Evolutionary conservation across 305 asterid species (phyloP), one percentile per base, ranked within the genome.

Genomic region (Coffea humblotiana): DNA sequence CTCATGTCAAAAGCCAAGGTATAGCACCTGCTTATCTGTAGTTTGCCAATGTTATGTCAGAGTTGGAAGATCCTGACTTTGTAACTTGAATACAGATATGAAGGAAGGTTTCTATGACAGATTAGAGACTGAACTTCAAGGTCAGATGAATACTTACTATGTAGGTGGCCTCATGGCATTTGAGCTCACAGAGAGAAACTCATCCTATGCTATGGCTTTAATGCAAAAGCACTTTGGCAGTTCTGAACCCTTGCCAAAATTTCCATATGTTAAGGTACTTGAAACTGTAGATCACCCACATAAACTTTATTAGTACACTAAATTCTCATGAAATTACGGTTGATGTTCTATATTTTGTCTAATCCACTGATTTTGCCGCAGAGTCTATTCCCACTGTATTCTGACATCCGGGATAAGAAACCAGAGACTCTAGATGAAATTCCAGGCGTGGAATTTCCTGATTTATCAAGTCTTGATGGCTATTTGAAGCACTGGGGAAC

Each of bases 131-230:
- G 81, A 90, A 60, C 88, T 93, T 75, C 97, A 93, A 80, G 97
- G 97, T 68, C 89, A 89, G 85, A 76, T 86, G 48, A 93, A 91
- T 85, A 91, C 95, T 78, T 93, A 90, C 85, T 93, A 89, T 74
- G 80, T 90, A 47, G 97, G 97, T 35, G 97, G 97, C 29, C 91
- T 93, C 68, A 84, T 90, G 94, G 97, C 97, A 25, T 93, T 93
- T 88, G 97, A 93, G 87, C 91, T 93, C 16, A 91, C 97, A 0
- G 97, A 93, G 84, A 90, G 97, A 79, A 93, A 93, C 76, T 90
- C 97, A 54, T 74, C 95, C 16, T 93, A 93, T 32, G 86, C 97
- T 23, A 91, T 90, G 89, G 85, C 88, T 71, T 87, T 93, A 85
- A 82, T 90, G 58, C 69, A 88, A 51, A 90, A 79, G 80, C 97